A percentile compares a stretch with the other conserved stretches of the same genome.
phyloP scores from a whole-genome alignment of 163 green algal species.

The Chlamydomonas reinhardtii region DNA sequence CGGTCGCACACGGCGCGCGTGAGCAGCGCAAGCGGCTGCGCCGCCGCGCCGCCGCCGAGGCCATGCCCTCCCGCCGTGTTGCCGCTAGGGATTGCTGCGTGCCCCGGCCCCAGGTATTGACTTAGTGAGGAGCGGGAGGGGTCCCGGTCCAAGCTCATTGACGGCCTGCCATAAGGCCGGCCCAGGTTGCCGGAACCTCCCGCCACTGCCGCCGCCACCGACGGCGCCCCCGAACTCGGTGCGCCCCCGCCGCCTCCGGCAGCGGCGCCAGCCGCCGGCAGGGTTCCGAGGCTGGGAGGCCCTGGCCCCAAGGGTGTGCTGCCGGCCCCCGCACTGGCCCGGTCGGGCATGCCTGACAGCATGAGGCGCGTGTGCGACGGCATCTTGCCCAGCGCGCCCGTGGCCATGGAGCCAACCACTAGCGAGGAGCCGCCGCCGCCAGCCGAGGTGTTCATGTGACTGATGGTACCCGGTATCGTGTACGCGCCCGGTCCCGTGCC shows the following conservation, averaged over 20 bases:
- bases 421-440: no score
- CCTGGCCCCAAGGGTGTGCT: neutral
- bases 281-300: no score
- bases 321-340: no score
- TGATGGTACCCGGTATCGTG: no score
- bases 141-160: neutral
- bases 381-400: neutral
- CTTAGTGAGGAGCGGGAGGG: neutral
- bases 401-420: neutral
- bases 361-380: neutral
- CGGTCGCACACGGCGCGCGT: neutral
- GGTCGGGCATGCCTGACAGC: neutral
- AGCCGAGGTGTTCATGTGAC: neutral
- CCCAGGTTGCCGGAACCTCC: neutral
- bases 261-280: no score
- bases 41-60: neutral
- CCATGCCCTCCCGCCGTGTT: neutral
- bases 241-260: neutral
- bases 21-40: constrained; percentile 14
- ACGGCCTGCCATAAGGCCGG: neutral
- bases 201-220: neutral
- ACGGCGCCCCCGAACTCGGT: neutral
- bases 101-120: neutral
- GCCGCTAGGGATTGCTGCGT: neutral
- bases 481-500: no score